Evolutionary conservation across 306 rosid species (phyloP), one percentile per base, ranked within the genome.

Genomic region (Lotus japonicus): DNA sequence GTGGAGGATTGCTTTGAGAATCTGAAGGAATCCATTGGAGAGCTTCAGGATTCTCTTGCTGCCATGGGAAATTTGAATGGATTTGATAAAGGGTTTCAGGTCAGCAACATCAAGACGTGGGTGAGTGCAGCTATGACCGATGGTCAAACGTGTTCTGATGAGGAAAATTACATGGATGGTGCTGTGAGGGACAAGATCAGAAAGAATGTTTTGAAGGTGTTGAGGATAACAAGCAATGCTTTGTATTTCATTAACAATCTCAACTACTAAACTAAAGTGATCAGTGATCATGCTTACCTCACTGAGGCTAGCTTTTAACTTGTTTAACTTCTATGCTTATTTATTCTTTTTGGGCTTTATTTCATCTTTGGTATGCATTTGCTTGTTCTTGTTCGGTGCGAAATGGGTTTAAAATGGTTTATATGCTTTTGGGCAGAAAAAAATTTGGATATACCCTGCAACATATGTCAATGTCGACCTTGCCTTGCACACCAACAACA

Each of bases 1-100:
- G 12, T 84, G 0, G 10, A 38, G 12, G 95, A 85, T 17, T 88
- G 95, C 39, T 4, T 15, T 0, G 58, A 9, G 10, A 78, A 78
- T 11, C 54, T 58, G 5, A 65, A 58, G 41, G 52, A 26, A 0
- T 58, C 82, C 0, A 35, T 72, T 0, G 64, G 58, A 0, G 66
- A 72, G 54, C 18, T 78, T 0, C 26, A 11, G 38, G 18, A 72
- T 7, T 78, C 82, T 10, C 26, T 66, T 44, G 5, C 19, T 3
- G 64, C 36, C 1, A 57, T 78, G 74, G 43, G 41, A n/a, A 43
- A 66, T 41, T 53, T 78, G 39, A 17, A 39, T 5, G 3, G 5
- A 1, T 1, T 18, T 0, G 70, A 66, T 21, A 54, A 5, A 8
- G 59, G 6, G 0, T 72, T 72, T 43, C 59, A 42, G 21, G 11